phyloP scores from a whole-genome alignment of 768 basidiomycete species.

The Psilocybe cyanescens region DNA sequence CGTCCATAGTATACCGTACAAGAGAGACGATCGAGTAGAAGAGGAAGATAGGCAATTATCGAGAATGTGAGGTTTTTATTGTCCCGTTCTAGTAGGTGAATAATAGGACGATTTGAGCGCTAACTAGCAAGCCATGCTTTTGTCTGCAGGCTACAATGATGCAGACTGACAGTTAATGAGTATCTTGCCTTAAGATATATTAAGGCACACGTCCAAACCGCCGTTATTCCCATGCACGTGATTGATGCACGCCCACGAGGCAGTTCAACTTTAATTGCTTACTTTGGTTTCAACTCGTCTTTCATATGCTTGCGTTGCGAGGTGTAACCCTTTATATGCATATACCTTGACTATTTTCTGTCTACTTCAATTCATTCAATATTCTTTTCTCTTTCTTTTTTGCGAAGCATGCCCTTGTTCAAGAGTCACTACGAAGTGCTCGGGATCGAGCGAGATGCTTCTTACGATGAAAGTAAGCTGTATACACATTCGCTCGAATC shows the following conservation, averaged over 20 bases:
- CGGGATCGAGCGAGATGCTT: conserved; percentile 46
- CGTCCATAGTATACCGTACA: conserved; percentile 59
- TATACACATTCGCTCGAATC: neutral
- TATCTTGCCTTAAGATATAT: neutral
- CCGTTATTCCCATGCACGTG: conserved; percentile 2
- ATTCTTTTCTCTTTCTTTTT: neutral
- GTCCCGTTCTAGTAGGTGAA: neutral
- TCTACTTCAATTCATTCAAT: neutral
- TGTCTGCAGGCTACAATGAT: conserved; percentile 11
- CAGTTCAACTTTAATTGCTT: neutral
- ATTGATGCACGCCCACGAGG: conserved; percentile 9
- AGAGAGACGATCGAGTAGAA: neutral
- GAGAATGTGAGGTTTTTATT: neutral
- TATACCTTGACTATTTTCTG: neutral
- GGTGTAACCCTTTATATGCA: conserved; percentile 1
- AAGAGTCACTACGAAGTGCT: conserved; percentile 45
- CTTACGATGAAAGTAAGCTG: conserved; percentile 54
- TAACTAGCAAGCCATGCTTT: conserved; percentile 16
- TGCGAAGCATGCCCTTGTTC: conserved; percentile 10
- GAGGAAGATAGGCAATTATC: neutral
- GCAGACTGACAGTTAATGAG: neutral
- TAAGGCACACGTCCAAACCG: neutral
- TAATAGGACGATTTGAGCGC: conserved; percentile 4
- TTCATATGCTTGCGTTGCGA: neutral
- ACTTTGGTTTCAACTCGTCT: neutral